A percentile compares a stretch with the other conserved stretches of the same genome.
These are phyloP conservation scores for Pseudovirgaria hyperparasitica DNA, from an alignment of 2,329 filamentous ascomycete species.

Conservation along the genomic window DNA sequence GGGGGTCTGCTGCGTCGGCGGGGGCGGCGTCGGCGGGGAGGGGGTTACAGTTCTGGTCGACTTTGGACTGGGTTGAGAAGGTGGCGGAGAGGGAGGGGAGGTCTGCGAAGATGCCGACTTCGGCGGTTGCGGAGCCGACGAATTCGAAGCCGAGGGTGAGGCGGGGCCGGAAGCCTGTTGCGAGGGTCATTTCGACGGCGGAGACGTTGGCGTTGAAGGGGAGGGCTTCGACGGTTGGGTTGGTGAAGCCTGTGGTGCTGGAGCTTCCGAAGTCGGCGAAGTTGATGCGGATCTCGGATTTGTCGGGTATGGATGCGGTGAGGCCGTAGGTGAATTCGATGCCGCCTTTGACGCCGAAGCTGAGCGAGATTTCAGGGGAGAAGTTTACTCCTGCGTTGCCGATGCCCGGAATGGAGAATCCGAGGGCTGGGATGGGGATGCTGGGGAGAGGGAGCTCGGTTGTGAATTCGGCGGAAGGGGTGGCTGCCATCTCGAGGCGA, in stretches of 20 bases:
- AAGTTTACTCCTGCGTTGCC: conserved; percentile 23
- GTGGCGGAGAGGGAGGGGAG: conserved; percentile 18
- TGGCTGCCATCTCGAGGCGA: too few species aligned
- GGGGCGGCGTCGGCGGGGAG: conserved; percentile 1
- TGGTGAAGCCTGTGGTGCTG: conserved; percentile 15
- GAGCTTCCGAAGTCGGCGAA: conserved; percentile 14
- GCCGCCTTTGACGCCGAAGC: conserved; percentile 14
- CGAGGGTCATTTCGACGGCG: conserved; percentile 15
- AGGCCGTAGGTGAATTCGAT: conserved; percentile 21
- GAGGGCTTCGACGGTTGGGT: conserved; percentile 15
- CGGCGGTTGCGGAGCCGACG: conserved; percentile 12
- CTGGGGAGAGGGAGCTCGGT: too few species aligned
- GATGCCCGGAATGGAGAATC: conserved; percentile 21
- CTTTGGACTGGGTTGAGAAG: conserved; percentile 10
- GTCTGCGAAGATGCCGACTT: conserved; percentile 17
- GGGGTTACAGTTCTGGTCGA: conserved; percentile 12
- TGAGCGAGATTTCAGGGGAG: conserved; percentile 14
- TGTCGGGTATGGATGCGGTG: conserved; percentile 13
- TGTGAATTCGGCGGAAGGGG: too few species aligned
- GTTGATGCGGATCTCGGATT: conserved; percentile 17
- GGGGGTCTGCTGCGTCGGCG: conserved; percentile 1
- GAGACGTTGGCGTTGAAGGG: conserved; percentile 19
- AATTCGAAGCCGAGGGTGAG: conserved; percentile 24
- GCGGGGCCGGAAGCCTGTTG: conserved; percentile 17
- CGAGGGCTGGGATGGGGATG: too few species aligned